Percentiles rank a stretch among this genome's conserved stretches.
These are phyloP conservation scores for Fusarium tuaranense DNA, from an alignment of 2,329 filamentous ascomycete species.

Conservation along the genomic window DNA sequence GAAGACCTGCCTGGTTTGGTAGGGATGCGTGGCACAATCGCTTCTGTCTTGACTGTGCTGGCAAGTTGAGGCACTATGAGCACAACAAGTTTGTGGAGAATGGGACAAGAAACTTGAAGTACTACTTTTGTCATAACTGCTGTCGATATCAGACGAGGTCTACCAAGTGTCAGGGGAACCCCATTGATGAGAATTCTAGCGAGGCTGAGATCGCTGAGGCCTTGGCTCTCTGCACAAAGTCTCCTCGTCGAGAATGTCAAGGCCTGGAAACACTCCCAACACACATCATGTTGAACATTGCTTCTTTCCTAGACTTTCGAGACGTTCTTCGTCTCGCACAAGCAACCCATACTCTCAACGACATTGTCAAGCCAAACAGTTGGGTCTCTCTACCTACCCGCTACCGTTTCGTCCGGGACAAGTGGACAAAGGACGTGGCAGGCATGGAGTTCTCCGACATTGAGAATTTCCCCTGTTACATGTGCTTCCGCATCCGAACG, in stretches of 20 bases:
- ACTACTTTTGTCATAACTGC: conserved; percentile 40
- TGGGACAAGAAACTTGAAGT: conserved; percentile 8
- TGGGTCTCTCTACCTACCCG: conserved; percentile 27
- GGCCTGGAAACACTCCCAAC: conserved; percentile 20
- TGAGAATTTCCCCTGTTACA: conserved; percentile 24
- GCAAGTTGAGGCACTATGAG: not conserved
- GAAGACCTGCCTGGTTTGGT: not conserved
- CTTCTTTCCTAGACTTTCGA: conserved; percentile 8
- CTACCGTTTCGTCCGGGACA: conserved; percentile 20
- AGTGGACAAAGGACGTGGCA: conserved; percentile 10
- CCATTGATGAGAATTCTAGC: not conserved
- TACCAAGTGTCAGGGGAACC: conserved; percentile 14
- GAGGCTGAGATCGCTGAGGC: not conserved
- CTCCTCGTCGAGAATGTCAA: not conserved
- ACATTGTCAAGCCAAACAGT: conserved; percentile 12
- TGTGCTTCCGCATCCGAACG: conserved; percentile 22
- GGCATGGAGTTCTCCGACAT: not conserved
- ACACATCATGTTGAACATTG: conserved; percentile 22
- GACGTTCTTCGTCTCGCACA: conserved; percentile 18
- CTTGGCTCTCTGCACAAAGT: conserved; percentile 3
- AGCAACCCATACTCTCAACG: conserved; percentile 9
- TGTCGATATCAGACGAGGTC: conserved; percentile 26
- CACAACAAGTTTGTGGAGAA: conserved; percentile 16
- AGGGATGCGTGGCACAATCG: conserved; percentile 3
- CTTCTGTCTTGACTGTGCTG: conserved; percentile 34